These are phyloP conservation scores for Trypanosomatidae sp. DNA, from an alignment of 208 protist species.

Conservation along the genomic window DNA sequence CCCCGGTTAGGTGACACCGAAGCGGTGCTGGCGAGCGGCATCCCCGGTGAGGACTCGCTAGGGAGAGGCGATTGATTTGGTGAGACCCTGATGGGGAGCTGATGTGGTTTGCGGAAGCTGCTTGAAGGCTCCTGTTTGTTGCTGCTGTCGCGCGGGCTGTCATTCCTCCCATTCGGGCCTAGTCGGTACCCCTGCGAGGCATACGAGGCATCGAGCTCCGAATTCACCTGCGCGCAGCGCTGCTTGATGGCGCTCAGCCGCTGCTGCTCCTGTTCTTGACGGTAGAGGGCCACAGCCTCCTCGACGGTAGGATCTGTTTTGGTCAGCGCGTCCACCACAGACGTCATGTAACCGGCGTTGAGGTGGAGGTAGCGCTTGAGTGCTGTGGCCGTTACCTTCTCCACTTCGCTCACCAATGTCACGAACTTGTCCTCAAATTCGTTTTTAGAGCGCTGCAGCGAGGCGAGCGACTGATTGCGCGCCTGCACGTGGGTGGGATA, in stretches of 20 bases:
- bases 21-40: not conserved
- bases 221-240: slow-evolving; percentile 1
- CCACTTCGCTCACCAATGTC: slow-evolving; percentile 28
- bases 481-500: slow-evolving; percentile 24
- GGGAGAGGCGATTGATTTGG: too few relatives aligned
- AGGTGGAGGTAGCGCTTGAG: slow-evolving; percentile 54
- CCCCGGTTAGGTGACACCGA: not conserved
- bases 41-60: not conserved
- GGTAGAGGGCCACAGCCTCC: slow-evolving; percentile 32
- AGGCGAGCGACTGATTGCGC: slow-evolving; percentile 20
- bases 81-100: not conserved
- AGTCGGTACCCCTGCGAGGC: slow-evolving; percentile 2
- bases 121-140: not conserved
- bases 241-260: slow-evolving; percentile 19
- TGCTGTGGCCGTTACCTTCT: slow-evolving; percentile 26
- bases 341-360: slow-evolving; percentile 48
- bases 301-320: slow-evolving; percentile 34
- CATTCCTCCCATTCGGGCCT: not conserved
- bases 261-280: slow-evolving; percentile 11
- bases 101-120: too few relatives aligned
- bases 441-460: slow-evolving; percentile 17
- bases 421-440: slow-evolving; percentile 37
- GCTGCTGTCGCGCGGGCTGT: not conserved
- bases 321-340: slow-evolving; percentile 43
- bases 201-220: not conserved